phyloP scores from a whole-genome alignment of 2,329 filamentous ascomycete genomes.

The Rhinocladiella similis region DNA sequence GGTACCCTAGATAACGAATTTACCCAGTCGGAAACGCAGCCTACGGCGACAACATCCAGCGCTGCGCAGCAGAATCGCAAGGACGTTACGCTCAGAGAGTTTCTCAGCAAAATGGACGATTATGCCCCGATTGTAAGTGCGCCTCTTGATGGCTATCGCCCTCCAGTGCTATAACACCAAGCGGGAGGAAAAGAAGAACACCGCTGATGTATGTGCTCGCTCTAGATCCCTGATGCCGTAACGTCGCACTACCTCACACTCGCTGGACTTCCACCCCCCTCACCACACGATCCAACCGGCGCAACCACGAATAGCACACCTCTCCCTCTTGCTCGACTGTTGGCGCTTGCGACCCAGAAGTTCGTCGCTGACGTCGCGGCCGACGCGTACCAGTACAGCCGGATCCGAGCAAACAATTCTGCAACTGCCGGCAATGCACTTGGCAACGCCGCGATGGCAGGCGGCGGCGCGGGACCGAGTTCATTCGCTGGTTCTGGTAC shows the following conservation, averaged over 20 bases:
- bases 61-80: slow-evolving; percentile 69
- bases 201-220: slow-evolving; percentile 40
- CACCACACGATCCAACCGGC: slow-evolving; percentile 68
- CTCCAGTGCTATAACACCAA: background rate
- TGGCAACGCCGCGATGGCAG: slow-evolving; percentile 65
- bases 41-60: slow-evolving; percentile 11
- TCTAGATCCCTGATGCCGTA: slow-evolving; percentile 91
- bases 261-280: slow-evolving; percentile 87
- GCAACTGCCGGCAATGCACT: slow-evolving; percentile 86
- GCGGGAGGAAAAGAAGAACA: background rate
- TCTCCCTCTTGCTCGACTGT: slow-evolving; percentile 83
- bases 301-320: slow-evolving; percentile 78
- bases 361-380: slow-evolving; percentile 97
- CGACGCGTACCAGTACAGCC: slow-evolving; percentile 96
- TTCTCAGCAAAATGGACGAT: slow-evolving; percentile 95
- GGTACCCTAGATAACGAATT: slow-evolving; percentile 22
- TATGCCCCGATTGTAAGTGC: slow-evolving; percentile 87
- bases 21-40: slow-evolving; percentile 20
- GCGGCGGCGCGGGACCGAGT: slow-evolving; percentile 49
- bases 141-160: background rate
- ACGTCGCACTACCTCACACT: slow-evolving; percentile 98
- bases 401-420: slow-evolving; percentile 89
- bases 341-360: slow-evolving; percentile 97
- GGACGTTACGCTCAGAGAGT: slow-evolving; percentile 88
- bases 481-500: slow-evolving; percentile 22